Base-by-base conservation (phyloP, 805 yeast genomes). In the Kregervanrija pseudodelftensis region DNA sequence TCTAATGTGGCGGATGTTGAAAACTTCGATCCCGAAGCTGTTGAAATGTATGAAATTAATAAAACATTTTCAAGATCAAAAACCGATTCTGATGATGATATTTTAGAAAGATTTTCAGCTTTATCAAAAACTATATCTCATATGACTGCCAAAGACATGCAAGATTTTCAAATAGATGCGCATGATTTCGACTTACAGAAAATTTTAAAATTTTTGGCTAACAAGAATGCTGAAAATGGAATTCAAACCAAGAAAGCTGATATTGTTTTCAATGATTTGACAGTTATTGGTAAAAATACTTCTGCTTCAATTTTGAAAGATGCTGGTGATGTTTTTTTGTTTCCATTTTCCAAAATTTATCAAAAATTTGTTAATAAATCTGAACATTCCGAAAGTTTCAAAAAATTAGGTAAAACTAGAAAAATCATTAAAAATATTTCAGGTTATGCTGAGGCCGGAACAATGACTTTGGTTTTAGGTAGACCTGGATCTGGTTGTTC, bases 401-500 rank as follows among this genome's bases (percentile, higher is more conserved):
- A 40, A 4, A 33, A 22, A 22, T 22, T 22, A 7, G 8, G 28
- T 22, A 22, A 22, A 30, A 49, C 53, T n/a, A 49, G 58, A 43
- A 39, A 48, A 33, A 49, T 56, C 16, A 41, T 56, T 17, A 33
- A 38, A 31, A 48, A 47, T 39, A 46, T 52, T 33, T 49, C 49
- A 17, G 57, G 56, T 17, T 34, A 31, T 15, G 49, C 49, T 28
- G 62, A 67, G 42, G 70, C 80, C 1, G 80, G 79, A 52, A 76
- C 73, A 53, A 70, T 74, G 75, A 60, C 72, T 42, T 63, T 75
- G 47, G 77, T 73, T 14, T 58, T 72, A 34, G 76, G 76, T 54
- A 67, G 73, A 60, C 82, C 82, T 4, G 82, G 81, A 55, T 76
- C 82, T 37, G 82, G 82, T 48, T 76, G 80, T 54, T 74, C 82